phyloP scores from a whole-genome alignment of 768 basidiomycete species.

The Mycena haematopus region DNA sequence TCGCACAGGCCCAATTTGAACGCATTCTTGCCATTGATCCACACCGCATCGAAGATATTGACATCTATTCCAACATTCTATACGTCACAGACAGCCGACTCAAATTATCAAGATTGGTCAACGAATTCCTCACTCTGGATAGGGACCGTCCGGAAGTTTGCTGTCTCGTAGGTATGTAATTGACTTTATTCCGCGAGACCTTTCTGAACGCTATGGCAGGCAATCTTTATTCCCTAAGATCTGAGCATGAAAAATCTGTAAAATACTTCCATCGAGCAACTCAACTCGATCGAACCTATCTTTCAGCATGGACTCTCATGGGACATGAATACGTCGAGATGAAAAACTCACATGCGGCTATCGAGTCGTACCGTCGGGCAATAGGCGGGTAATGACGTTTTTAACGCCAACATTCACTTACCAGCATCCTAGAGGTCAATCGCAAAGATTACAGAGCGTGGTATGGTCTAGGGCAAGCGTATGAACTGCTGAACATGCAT shows the following conservation, averaged over 20 bases:
- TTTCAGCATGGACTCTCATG: constrained; percentile 99
- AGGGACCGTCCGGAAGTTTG: constrained; percentile 96
- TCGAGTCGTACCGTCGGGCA: constrained; percentile 95
- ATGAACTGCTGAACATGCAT: constrained; percentile 96
- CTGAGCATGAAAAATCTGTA: constrained; percentile 95
- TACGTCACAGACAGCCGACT: constrained; percentile 92
- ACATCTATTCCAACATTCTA: constrained; percentile 95
- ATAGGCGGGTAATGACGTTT: constrained; percentile 67
- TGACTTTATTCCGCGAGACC: not conserved
- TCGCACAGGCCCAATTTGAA: constrained; percentile 87
- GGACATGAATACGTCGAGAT: constrained; percentile 99
- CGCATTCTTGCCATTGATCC: constrained; percentile 83
- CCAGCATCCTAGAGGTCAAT: constrained; percentile 76
- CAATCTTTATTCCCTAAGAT: constrained; percentile 94
- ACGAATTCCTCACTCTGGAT: constrained; percentile 87
- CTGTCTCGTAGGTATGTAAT: constrained; percentile 86
- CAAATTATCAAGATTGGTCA: constrained; percentile 90
- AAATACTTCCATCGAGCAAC: constrained; percentile 94
- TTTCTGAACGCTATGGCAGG: constrained; percentile 53
- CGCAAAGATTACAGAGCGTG: constrained; percentile 97
- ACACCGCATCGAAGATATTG: constrained; percentile 91
- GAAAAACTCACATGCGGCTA: constrained; percentile 99
- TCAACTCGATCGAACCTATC: constrained; percentile 92
- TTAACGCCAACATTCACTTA: not conserved
- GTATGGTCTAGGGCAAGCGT: constrained; percentile 98